Evolutionary conservation across 768 basidiomycete species (phyloP), one percentile per base, ranked within the genome.

Genomic region (Rhizopogon sp.): DNA sequence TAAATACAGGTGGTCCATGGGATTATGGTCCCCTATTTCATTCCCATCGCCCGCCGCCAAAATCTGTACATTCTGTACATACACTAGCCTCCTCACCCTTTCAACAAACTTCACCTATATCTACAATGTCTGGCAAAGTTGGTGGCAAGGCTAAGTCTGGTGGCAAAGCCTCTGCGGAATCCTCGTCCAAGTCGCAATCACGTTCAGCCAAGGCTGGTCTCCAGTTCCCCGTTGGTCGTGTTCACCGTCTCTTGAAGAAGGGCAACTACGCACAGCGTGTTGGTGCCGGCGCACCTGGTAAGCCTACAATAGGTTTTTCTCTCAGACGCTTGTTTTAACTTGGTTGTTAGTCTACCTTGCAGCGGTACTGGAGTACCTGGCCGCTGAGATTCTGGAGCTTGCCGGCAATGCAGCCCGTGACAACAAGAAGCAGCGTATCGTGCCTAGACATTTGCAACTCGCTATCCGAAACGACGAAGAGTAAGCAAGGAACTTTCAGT

Each of bases 401-500:
- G 83, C 82, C 62, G 82, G 82, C 16, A 77, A 78, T 14, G 79
- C 79, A 56, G 78, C 79, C 35, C 76, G 78, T 46, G 79, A 75
- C 59, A 80, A 80, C 73, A 80, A 79, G 71, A 78, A 83, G 64
- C 76, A 79, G 33, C 80, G 82, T 75, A 84, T 84, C 64, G 79
- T 83, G 16, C 83, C 83, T 55, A 79, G 83, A 57, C 83, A 84
- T 72, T 67, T 84, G 58, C 83, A 84, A 66, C 73, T 84, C 64
- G 83, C 83, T 60, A 82, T 84, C 66, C 78, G 84, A 58, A 81
- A 83, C 66, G 81, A 83, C 60, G 81, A 83, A 60, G 81, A 79
- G 73, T 77, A 35, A 35, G 65, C 42, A 49, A 20, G 17, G 1
- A 25, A 5, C 17, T 22, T 54, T 59, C 52, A 13, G 2, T 9